Base-by-base conservation (phyloP, 164 flowering plant genomes). In the Dillenia turbinata region DNA sequence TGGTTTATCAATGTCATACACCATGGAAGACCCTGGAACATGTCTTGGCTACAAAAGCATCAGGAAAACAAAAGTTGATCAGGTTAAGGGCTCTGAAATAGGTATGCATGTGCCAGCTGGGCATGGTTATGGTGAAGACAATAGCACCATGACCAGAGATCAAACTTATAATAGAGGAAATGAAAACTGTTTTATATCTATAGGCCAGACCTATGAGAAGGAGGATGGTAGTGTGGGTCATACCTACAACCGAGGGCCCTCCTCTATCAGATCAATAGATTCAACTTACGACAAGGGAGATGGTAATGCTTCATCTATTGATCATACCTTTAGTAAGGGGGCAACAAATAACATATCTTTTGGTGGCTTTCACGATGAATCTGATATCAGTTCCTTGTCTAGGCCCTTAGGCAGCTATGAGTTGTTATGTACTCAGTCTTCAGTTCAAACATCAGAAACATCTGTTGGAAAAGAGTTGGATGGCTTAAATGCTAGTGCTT, bases 21-120 rank as follows among this genome's bases (percentile, higher is more conserved):
- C 75, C 44, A 48, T 74, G 46, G 85, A 74, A 57, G 85, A 74
- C 68, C 69, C 82, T 56, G 83, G 66, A 54, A 50, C 71, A 16
- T 65, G 66, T 61, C 65, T 78, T 16, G 74, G 57, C 54, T 83
- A 71, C 60, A 76, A 76, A 50, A 83, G 84, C 33, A 66, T 76
- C 50, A 73, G 85, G 66, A 87, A 80, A 69, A 76, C 81, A 3
- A 83, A 79, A 73, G 75, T 78, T 52, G 74, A 70, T 71, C 79
- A 75, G 63, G 83, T 79, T 8, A 81, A 74, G 78, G 90, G 78
- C 19, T 60, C 75, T 61, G 77, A 73, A 33, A 67, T 43, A 67
- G 70, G 61, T 56, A 47, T 68, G 61, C 62, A 79, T 65, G 33
- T 60, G n/a, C 58, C 72, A 54, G 49, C 58, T 54, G 75, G 49